phyloP scores from a whole-genome alignment of 768 basidiomycete genomes.

The Astraeus odoratus region DNA sequence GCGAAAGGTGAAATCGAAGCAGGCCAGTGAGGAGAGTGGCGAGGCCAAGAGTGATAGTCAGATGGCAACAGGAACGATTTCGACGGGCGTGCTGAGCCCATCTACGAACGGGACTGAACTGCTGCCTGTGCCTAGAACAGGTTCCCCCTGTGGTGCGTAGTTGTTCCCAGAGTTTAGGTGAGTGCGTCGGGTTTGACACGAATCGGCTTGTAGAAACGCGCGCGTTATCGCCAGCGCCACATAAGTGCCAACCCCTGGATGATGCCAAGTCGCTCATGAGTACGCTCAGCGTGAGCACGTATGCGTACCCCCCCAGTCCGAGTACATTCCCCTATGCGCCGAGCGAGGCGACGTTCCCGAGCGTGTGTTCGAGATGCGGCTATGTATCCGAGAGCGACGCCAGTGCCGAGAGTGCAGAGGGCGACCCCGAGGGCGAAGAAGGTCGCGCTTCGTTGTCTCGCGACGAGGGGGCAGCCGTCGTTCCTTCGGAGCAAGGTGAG shows the following conservation, averaged over 20 bases:
- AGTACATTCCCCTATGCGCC: constrained; percentile 12
- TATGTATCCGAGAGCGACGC: neutral
- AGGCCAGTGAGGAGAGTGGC: neutral
- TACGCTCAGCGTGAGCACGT: constrained; percentile 23
- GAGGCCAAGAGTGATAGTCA: neutral
- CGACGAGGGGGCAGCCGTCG: constrained; percentile 10
- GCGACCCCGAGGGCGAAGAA: neutral
- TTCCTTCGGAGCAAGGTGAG: constrained; percentile 13
- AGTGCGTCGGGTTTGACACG: neutral
- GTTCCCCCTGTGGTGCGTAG: constrained; percentile 15
- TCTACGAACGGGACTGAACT: neutral
- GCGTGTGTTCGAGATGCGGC: constrained; percentile 1
- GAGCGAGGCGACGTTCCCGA: neutral
- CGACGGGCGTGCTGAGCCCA: too few species aligned
- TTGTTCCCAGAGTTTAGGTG: constrained; percentile 4
- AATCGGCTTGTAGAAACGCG: constrained; percentile 8
- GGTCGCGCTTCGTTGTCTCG: constrained; percentile 3
- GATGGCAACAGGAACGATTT: neutral
- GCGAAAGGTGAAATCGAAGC: neutral
- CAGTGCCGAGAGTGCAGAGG: neutral
- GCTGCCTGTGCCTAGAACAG: neutral
- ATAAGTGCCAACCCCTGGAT: constrained; percentile 10
- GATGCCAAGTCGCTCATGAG: constrained; percentile 23
- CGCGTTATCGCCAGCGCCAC: constrained; percentile 11
- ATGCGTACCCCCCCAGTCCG: constrained; percentile 16